Evolutionary conservation across 2,329 filamentous ascomycete species (phyloP).

Genomic region (Epichloe gansuensis): DNA sequence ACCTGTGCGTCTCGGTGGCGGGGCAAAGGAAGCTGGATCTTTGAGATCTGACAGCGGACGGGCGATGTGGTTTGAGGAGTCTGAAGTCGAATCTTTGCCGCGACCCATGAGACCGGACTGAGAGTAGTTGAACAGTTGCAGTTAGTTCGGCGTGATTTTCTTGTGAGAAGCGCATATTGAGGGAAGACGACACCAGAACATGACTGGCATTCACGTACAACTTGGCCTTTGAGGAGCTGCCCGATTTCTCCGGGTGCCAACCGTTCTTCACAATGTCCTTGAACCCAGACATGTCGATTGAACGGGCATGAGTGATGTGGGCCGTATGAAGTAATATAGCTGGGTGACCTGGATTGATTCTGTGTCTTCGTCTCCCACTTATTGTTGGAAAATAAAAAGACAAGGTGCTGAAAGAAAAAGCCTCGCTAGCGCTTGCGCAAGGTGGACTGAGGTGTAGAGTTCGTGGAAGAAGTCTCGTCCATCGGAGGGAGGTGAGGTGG

Average conservation of each 20-base stretch:
- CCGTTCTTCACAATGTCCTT: slow-evolving; percentile 38
- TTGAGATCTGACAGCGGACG: slow-evolving; percentile 57
- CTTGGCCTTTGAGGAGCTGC: slow-evolving; percentile 22
- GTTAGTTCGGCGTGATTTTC: background rate
- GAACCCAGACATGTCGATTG: slow-evolving; percentile 30
- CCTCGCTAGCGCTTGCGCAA: background rate
- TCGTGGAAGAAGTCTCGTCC: background rate
- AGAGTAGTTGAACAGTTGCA: background rate
- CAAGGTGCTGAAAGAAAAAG: background rate
- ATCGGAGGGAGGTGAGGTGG: slow-evolving; percentile 4
- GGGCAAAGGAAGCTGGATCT: slow-evolving; percentile 67
- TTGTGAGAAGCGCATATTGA: slow-evolving; percentile 1
- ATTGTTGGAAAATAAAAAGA: background rate
- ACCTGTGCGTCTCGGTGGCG: slow-evolving; percentile 55
- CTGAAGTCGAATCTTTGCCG: slow-evolving; percentile 17
- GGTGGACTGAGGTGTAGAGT: background rate
- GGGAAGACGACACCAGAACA: slow-evolving; percentile 3
- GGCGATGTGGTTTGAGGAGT: slow-evolving; percentile 25
- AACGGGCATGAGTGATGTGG: background rate
- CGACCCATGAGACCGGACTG: slow-evolving; percentile 36
- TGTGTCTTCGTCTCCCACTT: no score
- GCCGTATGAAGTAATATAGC: background rate
- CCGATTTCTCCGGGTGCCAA: slow-evolving; percentile 37
- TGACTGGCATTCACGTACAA: slow-evolving; percentile 25
- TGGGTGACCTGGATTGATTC: background rate